Evolutionary conservation across 2,329 filamentous ascomycete genomes (phyloP), one percentile per base, ranked within the genome.

Genomic region (Microdochium nivale): DNA sequence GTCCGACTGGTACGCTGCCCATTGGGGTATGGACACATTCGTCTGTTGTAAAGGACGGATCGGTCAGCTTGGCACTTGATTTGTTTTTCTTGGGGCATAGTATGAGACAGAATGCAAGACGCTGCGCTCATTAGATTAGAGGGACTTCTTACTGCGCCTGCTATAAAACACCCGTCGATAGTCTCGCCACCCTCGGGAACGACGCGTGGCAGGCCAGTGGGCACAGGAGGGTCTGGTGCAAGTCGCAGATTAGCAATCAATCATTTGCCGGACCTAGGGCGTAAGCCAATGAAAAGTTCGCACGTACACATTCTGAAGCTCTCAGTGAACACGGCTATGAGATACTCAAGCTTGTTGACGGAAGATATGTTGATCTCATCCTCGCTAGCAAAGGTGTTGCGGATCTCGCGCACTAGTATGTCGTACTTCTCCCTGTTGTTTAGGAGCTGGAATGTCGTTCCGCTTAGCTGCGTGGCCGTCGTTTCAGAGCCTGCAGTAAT

Each of bases 401-500:
- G 66, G 9, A 77, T 64, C 59, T 77, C 73, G 3, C 63, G 21
- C 3, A 60, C 60, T 14, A 75, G 49, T 49, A 60, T 69, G 19
- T 59, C 48, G 11, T 69, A 58, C 16, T 57, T 55, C 2, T 64
- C 54, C 1, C 66, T 67, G 51, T 74, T 63, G 2, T 60, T 65
- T 2, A 73, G 58, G 8, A 78, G 61, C 4, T 72, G 59, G 53
- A 67, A 78, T 0, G 63, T 56, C 54, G 65, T 57, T 55, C 72
- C 59, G 55, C 67, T 62, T 16, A 78, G 62, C 2, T 73, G 61
- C 0, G 74, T 76, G 0, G 76, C 72, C 1, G 75, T 77, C 5
- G 76, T 80, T 57, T 79, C 76, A 2, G 71, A 73, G 3, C 76
- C 75, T 5, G 74, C 75, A 14, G 73, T 60, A 25, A 78, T 64